phyloP scores from a whole-genome alignment of 2,329 filamentous ascomycete species.

The Arthrobotrys iridis region DNA sequence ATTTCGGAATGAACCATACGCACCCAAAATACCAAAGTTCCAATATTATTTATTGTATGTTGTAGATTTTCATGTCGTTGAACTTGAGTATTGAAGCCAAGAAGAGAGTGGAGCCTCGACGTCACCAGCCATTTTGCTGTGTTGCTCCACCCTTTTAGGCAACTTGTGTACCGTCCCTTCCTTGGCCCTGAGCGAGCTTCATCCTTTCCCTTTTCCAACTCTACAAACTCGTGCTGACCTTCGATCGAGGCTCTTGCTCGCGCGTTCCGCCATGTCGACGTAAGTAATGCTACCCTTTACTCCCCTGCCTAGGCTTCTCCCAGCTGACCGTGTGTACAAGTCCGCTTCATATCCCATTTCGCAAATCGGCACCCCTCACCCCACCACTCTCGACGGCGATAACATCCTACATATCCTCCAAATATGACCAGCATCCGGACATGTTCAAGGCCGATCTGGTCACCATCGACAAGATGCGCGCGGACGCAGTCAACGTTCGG shows the following conservation, averaged over 20 bases:
- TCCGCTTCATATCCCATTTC: constrained; percentile 80
- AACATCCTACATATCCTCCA: constrained; percentile 93
- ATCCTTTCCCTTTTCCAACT: neutral
- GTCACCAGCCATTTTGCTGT: constrained; percentile 15
- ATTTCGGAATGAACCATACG: too few species aligned
- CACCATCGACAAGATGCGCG: constrained; percentile 82
- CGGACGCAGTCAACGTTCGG: constrained; percentile 85
- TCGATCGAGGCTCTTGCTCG: neutral
- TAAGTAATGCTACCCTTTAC: neutral
- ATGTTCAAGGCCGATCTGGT: constrained; percentile 93
- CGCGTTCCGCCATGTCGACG: constrained; percentile 41
- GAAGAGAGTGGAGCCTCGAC: constrained; percentile 11
- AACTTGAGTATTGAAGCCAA: neutral
- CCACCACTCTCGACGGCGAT: constrained; percentile 76
- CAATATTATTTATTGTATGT: too few species aligned
- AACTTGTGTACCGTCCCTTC: constrained; percentile 20
- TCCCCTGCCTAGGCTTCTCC: neutral
- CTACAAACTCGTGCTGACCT: neutral
- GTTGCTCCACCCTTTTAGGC: constrained; percentile 5
- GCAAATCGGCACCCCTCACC: constrained; percentile 80
- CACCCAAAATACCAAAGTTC: too few species aligned
- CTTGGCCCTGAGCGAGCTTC: neutral
- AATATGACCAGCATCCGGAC: constrained; percentile 98
- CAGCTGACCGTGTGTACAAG: constrained; percentile 15
- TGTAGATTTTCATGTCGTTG: too few species aligned